Evolutionary conservation across 257 asterid genomes (phyloP).

Genomic region (Rauvolfia tetraphylla): DNA sequence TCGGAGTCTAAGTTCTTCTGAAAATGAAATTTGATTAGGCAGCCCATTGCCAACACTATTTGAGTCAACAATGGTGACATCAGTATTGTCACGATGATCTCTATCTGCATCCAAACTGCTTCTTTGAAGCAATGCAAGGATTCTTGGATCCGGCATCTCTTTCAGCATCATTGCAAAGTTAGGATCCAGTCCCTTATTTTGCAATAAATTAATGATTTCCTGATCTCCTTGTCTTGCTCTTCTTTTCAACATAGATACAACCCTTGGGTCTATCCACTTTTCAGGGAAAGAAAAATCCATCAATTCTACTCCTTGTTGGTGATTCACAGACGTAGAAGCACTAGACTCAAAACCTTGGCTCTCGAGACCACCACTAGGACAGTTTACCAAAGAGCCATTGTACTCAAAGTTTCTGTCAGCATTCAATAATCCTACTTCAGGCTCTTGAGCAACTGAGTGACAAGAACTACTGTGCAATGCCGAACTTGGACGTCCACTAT

Average conservation of each 20-base stretch:
- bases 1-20: constrained; percentile 90
- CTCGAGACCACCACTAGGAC: constrained; percentile 94
- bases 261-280: constrained; percentile 84
- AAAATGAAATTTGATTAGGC: constrained; percentile 83
- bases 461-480: constrained; percentile 84
- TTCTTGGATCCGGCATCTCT: constrained; percentile 98
- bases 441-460: constrained; percentile 82
- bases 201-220: constrained; percentile 80
- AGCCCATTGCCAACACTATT: constrained; percentile 58
- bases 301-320: constrained; percentile 74
- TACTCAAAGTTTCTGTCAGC: constrained; percentile 69
- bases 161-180: constrained; percentile 98
- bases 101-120: constrained; percentile 99
- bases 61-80: constrained; percentile 51
- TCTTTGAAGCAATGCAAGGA: constrained; percentile 95
- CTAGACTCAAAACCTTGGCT: constrained; percentile 92
- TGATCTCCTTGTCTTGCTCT: constrained; percentile 76
- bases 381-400: constrained; percentile 60
- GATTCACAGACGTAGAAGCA: constrained; percentile 79
- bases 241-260: constrained; percentile 78
- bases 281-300: constrained; percentile 92
- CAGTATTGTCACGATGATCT: constrained; percentile 82
- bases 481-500: constrained; percentile 94
- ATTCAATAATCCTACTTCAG: constrained; percentile 83
- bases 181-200: constrained; percentile 97